phyloP scores from a whole-genome alignment of 805 yeast genomes.

The Starmerella floricola region DNA sequence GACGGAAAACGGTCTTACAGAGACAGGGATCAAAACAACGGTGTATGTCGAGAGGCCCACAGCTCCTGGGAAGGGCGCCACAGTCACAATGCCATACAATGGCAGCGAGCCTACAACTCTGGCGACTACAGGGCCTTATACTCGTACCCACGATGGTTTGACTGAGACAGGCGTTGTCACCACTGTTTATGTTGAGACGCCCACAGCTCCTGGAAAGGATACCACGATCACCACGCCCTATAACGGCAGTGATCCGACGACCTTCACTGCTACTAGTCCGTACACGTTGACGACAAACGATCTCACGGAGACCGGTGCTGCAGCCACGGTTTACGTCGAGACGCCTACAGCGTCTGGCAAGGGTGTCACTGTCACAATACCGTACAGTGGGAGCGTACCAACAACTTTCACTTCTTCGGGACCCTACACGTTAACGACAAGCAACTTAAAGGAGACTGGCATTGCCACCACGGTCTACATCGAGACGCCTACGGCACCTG shows the following conservation, averaged over 20 bases:
- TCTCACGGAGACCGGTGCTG: background rate
- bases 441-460: background rate
- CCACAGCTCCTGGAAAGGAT: background rate
- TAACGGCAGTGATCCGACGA: background rate
- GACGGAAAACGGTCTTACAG: background rate
- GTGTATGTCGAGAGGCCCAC: background rate
- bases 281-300: background rate
- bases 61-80: background rate
- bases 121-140: conserved; percentile 1
- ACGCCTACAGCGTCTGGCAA: background rate
- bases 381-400: background rate
- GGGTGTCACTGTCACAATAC: background rate
- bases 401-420: background rate
- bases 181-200: background rate
- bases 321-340: background rate
- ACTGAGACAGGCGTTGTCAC: background rate
- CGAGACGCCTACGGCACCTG: background rate
- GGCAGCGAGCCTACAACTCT: background rate
- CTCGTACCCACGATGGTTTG: background rate
- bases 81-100: background rate
- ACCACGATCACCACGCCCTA: background rate
- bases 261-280: background rate
- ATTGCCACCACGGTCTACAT: background rate
- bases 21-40: background rate
- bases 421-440: background rate